Evolutionary conservation across 495 filamentous ascomycete genomes (phyloP).

Genomic region (Hypomontagnella submonticulosa): DNA sequence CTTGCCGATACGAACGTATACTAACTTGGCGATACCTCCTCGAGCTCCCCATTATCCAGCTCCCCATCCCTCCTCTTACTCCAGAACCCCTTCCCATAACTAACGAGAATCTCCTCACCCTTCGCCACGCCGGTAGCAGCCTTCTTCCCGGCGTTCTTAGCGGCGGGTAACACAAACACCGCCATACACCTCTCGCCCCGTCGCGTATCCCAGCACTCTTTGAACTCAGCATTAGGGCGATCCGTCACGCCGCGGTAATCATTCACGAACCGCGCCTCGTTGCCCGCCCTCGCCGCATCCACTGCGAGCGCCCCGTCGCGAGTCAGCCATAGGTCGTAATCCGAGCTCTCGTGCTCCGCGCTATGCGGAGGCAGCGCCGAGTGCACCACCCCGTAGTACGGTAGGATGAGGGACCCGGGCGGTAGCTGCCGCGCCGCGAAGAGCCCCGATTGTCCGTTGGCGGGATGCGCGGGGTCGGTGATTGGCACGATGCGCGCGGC

Average conservation of each 20-base stretch:
- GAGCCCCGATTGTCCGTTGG: conserved; percentile 70
- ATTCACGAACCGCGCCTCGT: conserved; percentile 78
- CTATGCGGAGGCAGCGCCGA: conserved; percentile 47
- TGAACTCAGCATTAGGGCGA: conserved; percentile 70
- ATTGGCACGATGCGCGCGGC: conserved; percentile 67
- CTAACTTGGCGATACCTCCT: background rate
- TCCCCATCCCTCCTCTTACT: conserved; percentile 49
- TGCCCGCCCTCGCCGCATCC: conserved; percentile 70
- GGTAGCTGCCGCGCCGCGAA: conserved; percentile 68
- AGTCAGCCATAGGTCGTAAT: conserved; percentile 76
- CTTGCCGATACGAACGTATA: too few relatives aligned
- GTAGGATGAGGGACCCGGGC: conserved; percentile 68
- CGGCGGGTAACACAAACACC: conserved; percentile 68
- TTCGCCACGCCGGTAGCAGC: conserved; percentile 61
- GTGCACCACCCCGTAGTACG: conserved; percentile 75
- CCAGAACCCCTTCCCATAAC: conserved; percentile 77
- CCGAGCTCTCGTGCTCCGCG: conserved; percentile 56
- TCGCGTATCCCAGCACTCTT: conserved; percentile 61
- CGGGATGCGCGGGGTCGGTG: conserved; percentile 65
- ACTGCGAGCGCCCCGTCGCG: conserved; percentile 68
- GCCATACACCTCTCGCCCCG: conserved; percentile 64
- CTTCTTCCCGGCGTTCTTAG: conserved; percentile 63
- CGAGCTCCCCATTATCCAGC: conserved; percentile 49
- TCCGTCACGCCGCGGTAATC: conserved; percentile 73
- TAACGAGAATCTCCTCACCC: conserved; percentile 71